Conservation (phyloP, 768 basidiomycete genomes). For the Hygrocybe coccinea region DNA sequence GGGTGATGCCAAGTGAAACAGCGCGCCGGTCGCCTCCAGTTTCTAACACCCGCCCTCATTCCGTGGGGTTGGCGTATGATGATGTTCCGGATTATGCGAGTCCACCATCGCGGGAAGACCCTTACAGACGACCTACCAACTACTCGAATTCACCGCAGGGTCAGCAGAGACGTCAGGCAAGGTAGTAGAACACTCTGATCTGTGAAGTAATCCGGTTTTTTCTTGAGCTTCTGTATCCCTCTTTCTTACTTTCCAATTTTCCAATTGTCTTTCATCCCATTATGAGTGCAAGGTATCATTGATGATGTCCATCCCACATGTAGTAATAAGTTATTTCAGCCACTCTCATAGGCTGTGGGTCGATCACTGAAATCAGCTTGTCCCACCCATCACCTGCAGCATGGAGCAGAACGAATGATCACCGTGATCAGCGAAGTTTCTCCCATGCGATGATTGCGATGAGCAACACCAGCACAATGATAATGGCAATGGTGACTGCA, state of each 20-base stretch:
- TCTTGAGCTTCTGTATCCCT: background rate
- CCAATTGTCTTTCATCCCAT: background rate
- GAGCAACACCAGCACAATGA: constrained; percentile 76
- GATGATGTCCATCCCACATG: background rate
- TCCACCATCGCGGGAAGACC: constrained; percentile 6
- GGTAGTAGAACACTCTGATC: background rate
- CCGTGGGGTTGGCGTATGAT: constrained; percentile 29
- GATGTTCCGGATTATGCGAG: constrained; percentile 17
- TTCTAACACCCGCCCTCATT: constrained; percentile 6
- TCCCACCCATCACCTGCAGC: too few species aligned
- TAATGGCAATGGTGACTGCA: constrained; percentile 80
- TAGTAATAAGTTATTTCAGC: background rate
- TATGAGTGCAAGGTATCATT: background rate
- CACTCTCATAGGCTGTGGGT: background rate
- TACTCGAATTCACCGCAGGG: background rate
- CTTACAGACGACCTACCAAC: background rate
- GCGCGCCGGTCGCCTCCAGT: constrained; percentile 20
- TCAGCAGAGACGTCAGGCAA: background rate
- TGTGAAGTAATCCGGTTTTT: background rate
- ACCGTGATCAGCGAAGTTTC: constrained; percentile 47
- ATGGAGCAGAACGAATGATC: background rate
- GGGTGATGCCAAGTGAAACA: constrained; percentile 33
- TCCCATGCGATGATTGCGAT: constrained; percentile 79
- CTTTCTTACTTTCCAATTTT: background rate
- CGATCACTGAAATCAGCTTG: too few species aligned